Evolutionary conservation across 306 rosid genomes (phyloP), one percentile per base, ranked within the genome.

Genomic region (Cajanus cajan): DNA sequence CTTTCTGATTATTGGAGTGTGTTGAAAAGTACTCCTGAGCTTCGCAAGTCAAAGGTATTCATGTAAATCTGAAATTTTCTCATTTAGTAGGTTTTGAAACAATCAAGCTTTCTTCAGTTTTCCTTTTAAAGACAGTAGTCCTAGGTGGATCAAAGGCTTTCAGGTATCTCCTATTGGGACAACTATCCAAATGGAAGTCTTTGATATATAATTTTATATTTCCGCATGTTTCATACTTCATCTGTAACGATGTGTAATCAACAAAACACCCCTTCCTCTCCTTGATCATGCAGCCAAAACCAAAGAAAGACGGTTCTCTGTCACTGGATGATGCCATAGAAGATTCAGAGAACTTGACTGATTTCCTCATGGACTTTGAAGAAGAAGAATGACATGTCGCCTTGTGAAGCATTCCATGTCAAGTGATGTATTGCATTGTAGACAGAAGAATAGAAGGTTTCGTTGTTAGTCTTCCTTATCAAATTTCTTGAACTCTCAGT

Each of bases 301-400:
- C 90, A 12, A 92, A 90, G 80, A 91, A 92, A 88, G 80, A 88
- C 7, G 92, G 82, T 81, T 74, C 89, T 4, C 4, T 89, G 84
- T 88, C 96, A 44, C 78, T 94, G 86, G 92, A 90, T 0, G 93
- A 90, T 34, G 98, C 97, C 25, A 4, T 90, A 50, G 95, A 80
- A 6, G 97, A 94, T 36, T 90, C 97, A 10, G 97, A 92, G 83
- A 94, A 92, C 83, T 76, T 92, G 71, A 94, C 98, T 70, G 97
- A 94, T 87, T 92, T 94, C 80, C 97, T 94, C 44, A 28, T 94
- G 87, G 98, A 92, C 75, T 94, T 94, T 74, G 95, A 89, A 68
- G 97, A 90, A 87, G 97, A 84, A 86, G 97, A 85, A 74, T 85
- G 48, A 75, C 55, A 50, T 11, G 67, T 50, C 80, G 31, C 82